Evolutionary conservation across 345 rosid genomes (phyloP).

Genomic region (Schrenkiella parvula): DNA sequence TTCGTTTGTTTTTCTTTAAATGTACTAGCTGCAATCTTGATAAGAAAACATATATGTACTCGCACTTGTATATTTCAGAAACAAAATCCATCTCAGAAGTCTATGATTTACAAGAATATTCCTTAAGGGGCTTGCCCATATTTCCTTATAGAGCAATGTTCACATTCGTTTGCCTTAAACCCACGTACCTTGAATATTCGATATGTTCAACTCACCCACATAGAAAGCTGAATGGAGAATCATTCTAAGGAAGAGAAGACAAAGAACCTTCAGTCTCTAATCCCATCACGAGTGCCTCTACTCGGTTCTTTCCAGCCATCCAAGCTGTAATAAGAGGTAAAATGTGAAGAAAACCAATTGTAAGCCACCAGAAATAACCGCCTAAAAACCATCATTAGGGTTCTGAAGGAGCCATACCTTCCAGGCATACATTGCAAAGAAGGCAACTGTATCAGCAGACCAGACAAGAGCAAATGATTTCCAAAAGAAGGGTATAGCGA

Average conservation of each 20-base stretch:
- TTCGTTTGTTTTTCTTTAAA: neutral
- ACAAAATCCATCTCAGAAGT: conserved; percentile 8
- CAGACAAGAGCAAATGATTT: conserved; percentile 89
- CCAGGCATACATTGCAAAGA: conserved; percentile 93
- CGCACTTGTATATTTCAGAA: neutral
- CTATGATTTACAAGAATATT: conserved; percentile 21
- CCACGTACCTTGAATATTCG: neutral
- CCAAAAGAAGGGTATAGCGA: conserved; percentile 78
- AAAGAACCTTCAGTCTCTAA: conserved; percentile 2
- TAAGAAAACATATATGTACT: conserved; percentile 17
- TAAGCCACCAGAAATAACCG: neutral
- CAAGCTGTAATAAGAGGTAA: conserved; percentile 43
- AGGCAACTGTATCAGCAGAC: conserved; percentile 86
- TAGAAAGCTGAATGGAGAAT: conserved; percentile 1
- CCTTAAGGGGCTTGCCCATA: neutral
- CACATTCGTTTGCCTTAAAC: conserved; percentile 8
- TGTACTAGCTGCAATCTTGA: conserved; percentile 19
- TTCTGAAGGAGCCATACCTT: conserved; percentile 51
- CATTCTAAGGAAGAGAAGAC: conserved; percentile 12
- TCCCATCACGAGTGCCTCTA: conserved; percentile 21
- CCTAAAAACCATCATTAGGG: neutral
- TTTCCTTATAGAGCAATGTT: conserved; percentile 11
- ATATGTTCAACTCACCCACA: neutral
- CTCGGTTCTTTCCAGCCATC: conserved; percentile 63
- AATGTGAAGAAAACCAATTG: neutral